Evolutionary conservation across 192 early-diverging fungal genomes (phyloP), one percentile per base, ranked within the genome.

Genomic region (Backusella tarrabulga): DNA sequence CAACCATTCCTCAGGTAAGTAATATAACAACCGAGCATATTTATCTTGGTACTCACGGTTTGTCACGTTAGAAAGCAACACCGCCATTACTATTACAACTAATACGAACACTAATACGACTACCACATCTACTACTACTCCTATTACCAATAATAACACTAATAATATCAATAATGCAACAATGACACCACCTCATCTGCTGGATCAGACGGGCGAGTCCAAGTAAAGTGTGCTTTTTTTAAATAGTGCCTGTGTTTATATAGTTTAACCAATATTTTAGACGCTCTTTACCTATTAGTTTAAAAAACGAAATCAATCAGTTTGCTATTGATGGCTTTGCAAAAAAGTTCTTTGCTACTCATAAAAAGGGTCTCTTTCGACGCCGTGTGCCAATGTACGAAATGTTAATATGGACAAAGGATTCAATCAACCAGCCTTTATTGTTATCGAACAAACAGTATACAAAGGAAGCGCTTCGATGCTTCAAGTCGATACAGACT

Each of bases 271-370:
- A 32, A 41, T 46, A 44, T 60, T 41, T 21, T 78, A 84, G 77
- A 63, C 71, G 68, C 66, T 67, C 83, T 50, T 76, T 88, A 74
- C 88, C 87, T 75, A 68, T 85, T 76, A 85, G 90, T 81, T 80
- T 91, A 76, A 83, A 93, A 80, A 77, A 90, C 60, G 91, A 95
- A 78, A 91, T 97, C 68, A 87, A 86, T 76, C 86, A 95, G 83
- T 93, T 96, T 83, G 80, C 87, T 5, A 94, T 96, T 75, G 93
- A 94, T 78, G 95, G 88, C 1, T 98, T 94, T 88, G 97, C 97
- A 19, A 87, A 89, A 81, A 93, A 94, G 75, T 96, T 97, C 84
- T 99, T 99, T 85, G 85, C 92, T 6, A 92, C 93, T 34, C 96
- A 97, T 71, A 92, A 93, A 79, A 88, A 89, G 60, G 97, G 97